Percentiles rank a stretch among this genome's conserved stretches.
phyloP scores from a whole-genome alignment of 2,329 filamentous ascomycete species.

The Aotearoamyces nothofagi region DNA sequence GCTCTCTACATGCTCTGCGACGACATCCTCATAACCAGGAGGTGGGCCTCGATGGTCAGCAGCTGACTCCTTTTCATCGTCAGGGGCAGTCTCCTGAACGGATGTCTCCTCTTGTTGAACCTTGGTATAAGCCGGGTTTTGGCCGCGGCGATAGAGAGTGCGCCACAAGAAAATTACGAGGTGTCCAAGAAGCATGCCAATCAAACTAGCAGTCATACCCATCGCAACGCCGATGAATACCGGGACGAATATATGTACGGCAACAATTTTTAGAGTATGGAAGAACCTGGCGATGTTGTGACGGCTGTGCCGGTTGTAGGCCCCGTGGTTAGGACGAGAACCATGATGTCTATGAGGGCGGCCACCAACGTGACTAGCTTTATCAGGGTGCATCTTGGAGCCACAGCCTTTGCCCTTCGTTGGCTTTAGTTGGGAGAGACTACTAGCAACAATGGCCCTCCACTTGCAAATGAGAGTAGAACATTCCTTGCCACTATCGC shows the following conservation, averaged over 20 bases:
- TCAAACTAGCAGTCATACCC: conserved; percentile 49
- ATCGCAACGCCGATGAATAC: conserved; percentile 53
- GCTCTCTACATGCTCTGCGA: too few species aligned
- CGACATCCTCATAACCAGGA: conserved; percentile 14
- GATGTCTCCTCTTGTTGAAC: conserved; percentile 12
- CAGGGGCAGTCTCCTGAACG: conserved; percentile 4
- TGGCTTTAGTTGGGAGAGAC: conserved; percentile 24
- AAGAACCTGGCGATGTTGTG: conserved; percentile 28
- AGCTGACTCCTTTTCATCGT: conserved; percentile 1
- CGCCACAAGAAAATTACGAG: conserved; percentile 44
- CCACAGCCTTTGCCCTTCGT: too few species aligned
- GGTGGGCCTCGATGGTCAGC: conserved; percentile 14
- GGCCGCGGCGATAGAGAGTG: conserved; percentile 31
- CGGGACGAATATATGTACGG: conserved; percentile 49
- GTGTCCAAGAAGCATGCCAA: conserved; percentile 52
- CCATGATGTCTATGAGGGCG: conserved; percentile 11
- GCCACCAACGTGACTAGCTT: conserved; percentile 5
- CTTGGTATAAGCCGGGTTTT: conserved; percentile 6
- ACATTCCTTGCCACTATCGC: conserved; percentile 21
- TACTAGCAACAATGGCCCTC: conserved; percentile 32
- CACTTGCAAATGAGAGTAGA: conserved; percentile 37
- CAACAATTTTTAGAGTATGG: conserved; percentile 31
- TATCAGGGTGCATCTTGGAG: too few species aligned
- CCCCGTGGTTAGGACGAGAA: conserved; percentile 18
- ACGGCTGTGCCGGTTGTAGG: conserved; percentile 20